phyloP scores from a whole-genome alignment of 768 basidiomycete species.

The Termitomyces eurrhizus region DNA sequence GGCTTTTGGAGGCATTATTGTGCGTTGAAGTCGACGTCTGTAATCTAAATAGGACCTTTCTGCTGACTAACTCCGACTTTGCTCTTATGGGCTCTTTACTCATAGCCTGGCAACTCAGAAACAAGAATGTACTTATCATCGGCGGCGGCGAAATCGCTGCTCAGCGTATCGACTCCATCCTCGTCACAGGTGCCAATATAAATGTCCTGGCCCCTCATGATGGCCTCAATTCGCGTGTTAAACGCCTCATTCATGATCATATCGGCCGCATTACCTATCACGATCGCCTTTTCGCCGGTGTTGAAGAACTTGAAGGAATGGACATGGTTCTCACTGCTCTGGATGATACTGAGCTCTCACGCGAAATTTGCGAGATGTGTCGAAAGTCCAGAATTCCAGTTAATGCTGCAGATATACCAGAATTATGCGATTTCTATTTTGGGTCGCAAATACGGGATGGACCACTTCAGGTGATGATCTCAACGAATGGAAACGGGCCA shows the following conservation, averaged over 20 bases:
- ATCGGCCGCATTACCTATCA: constrained; percentile 61
- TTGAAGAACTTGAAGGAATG: constrained; percentile 61
- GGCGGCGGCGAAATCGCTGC: constrained; percentile 94
- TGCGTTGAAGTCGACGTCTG: constrained; percentile 8
- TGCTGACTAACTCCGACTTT: constrained; percentile 12
- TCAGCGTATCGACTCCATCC: constrained; percentile 80
- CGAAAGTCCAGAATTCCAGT: constrained; percentile 72
- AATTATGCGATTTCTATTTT: constrained; percentile 97
- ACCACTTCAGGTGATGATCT: constrained; percentile 92
- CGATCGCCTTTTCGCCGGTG: constrained; percentile 62
- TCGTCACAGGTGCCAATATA: constrained; percentile 75
- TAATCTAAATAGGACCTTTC: constrained; percentile 4
- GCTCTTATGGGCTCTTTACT: constrained; percentile 60
- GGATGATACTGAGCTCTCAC: constrained; percentile 72
- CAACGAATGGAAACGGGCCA: constrained; percentile 91
- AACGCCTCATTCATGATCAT: constrained; percentile 43
- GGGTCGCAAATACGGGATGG: constrained; percentile 90
- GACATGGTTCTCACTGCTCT: constrained; percentile 95
- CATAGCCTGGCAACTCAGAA: constrained; percentile 89
- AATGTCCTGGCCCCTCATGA: constrained; percentile 69
- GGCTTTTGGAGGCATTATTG: constrained; percentile 68
- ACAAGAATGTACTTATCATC: constrained; percentile 82
- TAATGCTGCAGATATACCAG: constrained; percentile 96
- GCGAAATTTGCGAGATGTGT: constrained; percentile 67
- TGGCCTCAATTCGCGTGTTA: constrained; percentile 62